phyloP scores from a whole-genome alignment of 192 early-diverging fungal genomes.

The Backusella tarrabulga region DNA sequence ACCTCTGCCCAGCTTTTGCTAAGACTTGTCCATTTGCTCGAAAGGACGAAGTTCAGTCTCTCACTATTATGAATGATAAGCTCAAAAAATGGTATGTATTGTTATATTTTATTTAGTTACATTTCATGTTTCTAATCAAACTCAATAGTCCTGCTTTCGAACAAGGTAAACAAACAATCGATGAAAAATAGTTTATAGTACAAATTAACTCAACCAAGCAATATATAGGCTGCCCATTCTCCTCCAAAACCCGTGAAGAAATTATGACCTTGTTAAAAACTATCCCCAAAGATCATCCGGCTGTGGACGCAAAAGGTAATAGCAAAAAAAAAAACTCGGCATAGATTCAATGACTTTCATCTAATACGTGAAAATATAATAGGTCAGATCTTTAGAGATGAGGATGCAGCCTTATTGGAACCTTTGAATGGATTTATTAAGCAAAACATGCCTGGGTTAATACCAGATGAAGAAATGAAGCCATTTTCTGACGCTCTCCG shows the following conservation, averaged over 20 bases:
- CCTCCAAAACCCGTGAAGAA: slow-evolving; percentile 13
- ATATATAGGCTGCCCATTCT: slow-evolving; percentile 19
- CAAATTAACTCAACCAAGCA: neutral
- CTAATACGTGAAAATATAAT: neutral
- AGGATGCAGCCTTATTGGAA: neutral
- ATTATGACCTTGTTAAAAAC: neutral
- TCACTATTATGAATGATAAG: slow-evolving; percentile 9
- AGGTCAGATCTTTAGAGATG: slow-evolving; percentile 1
- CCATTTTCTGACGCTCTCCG: slow-evolving; percentile 48
- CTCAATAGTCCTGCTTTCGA: slow-evolving; percentile 11
- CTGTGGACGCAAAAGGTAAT: neutral
- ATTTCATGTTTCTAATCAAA: neutral
- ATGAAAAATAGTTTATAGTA: no score
- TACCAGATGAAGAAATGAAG: neutral
- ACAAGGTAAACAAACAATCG: slow-evolving; percentile 1
- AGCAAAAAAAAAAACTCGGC: no score
- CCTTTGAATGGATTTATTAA: slow-evolving; percentile 11
- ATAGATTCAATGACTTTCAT: neutral
- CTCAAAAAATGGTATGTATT: slow-evolving; percentile 10
- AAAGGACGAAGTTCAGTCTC: slow-evolving; percentile 8
- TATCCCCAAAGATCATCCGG: slow-evolving; percentile 14
- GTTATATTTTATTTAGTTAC: neutral
- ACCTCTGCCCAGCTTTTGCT: slow-evolving; percentile 13
- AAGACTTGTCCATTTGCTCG: slow-evolving; percentile 16
- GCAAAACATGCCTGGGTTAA: neutral